Conservation (phyloP, 1,284 basidiomycete genomes). For the Boletus sp. region DNA sequence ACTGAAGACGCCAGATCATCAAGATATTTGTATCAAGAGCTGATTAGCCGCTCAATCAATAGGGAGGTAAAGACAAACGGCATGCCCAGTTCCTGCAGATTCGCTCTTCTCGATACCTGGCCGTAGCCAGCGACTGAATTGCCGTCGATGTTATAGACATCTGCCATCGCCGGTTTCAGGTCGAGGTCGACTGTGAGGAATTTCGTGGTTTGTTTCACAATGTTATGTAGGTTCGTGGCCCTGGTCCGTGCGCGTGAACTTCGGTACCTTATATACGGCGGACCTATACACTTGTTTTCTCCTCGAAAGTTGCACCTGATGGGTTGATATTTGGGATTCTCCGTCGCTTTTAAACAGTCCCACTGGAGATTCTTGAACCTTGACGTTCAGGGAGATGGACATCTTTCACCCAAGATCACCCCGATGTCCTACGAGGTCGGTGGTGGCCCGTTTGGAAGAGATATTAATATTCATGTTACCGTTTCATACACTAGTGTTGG, state of each 20-base stretch:
- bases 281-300: slow-evolving; percentile 5
- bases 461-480: slow-evolving; percentile 10
- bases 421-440: slow-evolving; percentile 29
- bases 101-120: slow-evolving; percentile 40
- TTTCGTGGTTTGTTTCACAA: slow-evolving; percentile 16
- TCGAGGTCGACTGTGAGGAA: slow-evolving; percentile 62
- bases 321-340: slow-evolving; percentile 66
- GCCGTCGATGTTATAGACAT: slow-evolving; percentile 20
- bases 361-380: slow-evolving; percentile 50
- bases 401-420: slow-evolving; percentile 48
- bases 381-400: slow-evolving; percentile 44
- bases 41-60: slow-evolving; percentile 66
- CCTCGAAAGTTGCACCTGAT: slow-evolving; percentile 67
- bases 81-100: slow-evolving; percentile 64
- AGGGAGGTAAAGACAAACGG: slow-evolving; percentile 45
- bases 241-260: slow-evolving; percentile 55
- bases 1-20: neutral
- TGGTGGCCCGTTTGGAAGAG: slow-evolving; percentile 36
- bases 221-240: slow-evolving; percentile 16
- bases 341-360: slow-evolving; percentile 21
- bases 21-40: slow-evolving; percentile 49
- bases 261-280: slow-evolving; percentile 27
- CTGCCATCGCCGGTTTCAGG: slow-evolving; percentile 34
- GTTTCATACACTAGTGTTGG: too few species aligned
- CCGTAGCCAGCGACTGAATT: slow-evolving; percentile 16